Conservation (phyloP, 2,329 filamentous ascomycete species). For the Lomentospora prolificans region DNA sequence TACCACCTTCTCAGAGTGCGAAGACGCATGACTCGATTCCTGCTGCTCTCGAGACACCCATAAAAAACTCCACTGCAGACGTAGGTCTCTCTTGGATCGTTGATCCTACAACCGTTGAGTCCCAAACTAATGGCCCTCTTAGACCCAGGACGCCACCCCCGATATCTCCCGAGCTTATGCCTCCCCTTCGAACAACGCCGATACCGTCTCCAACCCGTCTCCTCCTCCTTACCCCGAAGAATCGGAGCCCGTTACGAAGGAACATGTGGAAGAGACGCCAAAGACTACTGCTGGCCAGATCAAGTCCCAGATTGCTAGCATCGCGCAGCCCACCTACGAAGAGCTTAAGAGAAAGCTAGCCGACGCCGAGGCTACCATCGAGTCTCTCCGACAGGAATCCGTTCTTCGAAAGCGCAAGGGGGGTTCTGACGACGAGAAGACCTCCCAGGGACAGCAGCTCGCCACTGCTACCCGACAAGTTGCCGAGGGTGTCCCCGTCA, state of each 20-base stretch:
- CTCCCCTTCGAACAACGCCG: constrained; percentile 27
- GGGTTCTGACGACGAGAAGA: constrained; percentile 39
- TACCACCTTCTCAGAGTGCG: constrained; percentile 40
- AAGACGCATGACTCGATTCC: constrained; percentile 28
- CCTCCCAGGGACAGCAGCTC: constrained; percentile 28
- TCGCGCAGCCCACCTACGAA: constrained; percentile 30
- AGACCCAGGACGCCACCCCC: constrained; percentile 30
- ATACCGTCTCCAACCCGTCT: constrained; percentile 20
- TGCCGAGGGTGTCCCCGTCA: constrained; percentile 70
- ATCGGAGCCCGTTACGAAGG: constrained; percentile 18
- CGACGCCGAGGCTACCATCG: constrained; percentile 65
- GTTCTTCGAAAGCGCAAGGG: constrained; percentile 68
- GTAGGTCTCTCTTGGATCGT: constrained; percentile 3
- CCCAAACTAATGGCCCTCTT: not conserved
- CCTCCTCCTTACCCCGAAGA: constrained; percentile 26
- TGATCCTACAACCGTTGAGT: constrained; percentile 7
- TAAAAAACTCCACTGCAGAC: constrained; percentile 5
- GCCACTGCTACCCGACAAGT: constrained; percentile 9
- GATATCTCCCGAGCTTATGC: constrained; percentile 34
- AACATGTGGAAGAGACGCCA: constrained; percentile 19
- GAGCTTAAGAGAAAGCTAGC: constrained; percentile 65
- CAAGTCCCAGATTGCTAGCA: constrained; percentile 17
- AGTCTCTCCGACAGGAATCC: constrained; percentile 57
- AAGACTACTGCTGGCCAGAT: constrained; percentile 16
- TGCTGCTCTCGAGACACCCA: constrained; percentile 8